A percentile compares a stretch with the other conserved stretches of the same genome.
phyloP scores from a whole-genome alignment of 1,284 basidiomycete species.

The Fomitopsis palustris region DNA sequence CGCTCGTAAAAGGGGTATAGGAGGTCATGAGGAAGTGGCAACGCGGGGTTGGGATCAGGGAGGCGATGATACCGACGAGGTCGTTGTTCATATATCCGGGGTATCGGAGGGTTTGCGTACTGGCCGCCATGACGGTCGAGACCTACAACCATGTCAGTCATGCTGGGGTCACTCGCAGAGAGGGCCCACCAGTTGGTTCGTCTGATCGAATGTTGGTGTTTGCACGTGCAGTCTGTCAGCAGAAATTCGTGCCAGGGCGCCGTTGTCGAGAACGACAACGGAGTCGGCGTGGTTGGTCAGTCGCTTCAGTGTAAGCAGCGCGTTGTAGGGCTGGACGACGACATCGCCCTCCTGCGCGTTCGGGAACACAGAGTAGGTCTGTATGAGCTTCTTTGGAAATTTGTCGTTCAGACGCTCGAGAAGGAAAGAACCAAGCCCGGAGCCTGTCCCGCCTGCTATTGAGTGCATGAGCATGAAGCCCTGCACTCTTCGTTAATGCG shows the following conservation, averaged over 20 bases:
- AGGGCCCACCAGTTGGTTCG: slow-evolving; percentile 81
- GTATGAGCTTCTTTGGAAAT: slow-evolving; percentile 98
- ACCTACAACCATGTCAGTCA: slow-evolving; percentile 49
- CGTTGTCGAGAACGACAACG: slow-evolving; percentile 97
- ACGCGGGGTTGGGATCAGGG: slow-evolving; percentile 96
- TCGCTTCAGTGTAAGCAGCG: slow-evolving; percentile 90
- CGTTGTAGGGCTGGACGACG: slow-evolving; percentile 99
- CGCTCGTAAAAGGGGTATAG: slow-evolving; percentile 97
- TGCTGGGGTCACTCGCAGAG: not conserved
- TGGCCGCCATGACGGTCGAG: slow-evolving; percentile 94
- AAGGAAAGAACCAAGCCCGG: slow-evolving; percentile 95
- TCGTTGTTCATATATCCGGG: slow-evolving; percentile 99
- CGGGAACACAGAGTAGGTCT: slow-evolving; percentile 99
- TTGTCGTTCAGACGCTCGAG: slow-evolving; percentile 96
- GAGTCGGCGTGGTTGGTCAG: slow-evolving; percentile 96
- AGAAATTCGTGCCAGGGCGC: slow-evolving; percentile 88
- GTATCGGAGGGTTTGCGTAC: slow-evolving; percentile 95
- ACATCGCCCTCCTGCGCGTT: slow-evolving; percentile 90
- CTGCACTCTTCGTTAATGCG: slow-evolving; percentile 39
- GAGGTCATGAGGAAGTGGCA: slow-evolving; percentile 99
- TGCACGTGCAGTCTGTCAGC: slow-evolving; percentile 90
- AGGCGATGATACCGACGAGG: slow-evolving; percentile 95
- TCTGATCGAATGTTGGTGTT: slow-evolving; percentile 91
- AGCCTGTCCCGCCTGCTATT: slow-evolving; percentile 98
- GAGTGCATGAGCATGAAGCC: slow-evolving; percentile 99